phyloP scores from a whole-genome alignment of 2,329 filamentous ascomycete genomes.

The Shiraia sp. region DNA sequence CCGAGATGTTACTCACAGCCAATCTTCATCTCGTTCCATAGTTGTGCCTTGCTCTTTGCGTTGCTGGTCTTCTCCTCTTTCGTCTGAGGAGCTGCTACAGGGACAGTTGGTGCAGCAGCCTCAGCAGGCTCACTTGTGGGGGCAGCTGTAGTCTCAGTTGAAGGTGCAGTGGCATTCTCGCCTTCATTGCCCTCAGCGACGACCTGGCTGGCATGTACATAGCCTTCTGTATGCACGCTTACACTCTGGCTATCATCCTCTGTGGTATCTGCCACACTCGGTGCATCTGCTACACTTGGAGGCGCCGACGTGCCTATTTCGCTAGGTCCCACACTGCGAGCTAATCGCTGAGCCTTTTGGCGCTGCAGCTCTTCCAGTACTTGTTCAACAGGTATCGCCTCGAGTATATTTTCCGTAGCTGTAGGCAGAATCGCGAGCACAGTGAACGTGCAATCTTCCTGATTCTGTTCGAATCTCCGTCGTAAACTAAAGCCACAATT shows the following conservation, averaged over 20 bases:
- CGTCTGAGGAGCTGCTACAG: constrained; percentile 40
- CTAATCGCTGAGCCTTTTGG: constrained; percentile 77
- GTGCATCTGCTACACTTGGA: constrained; percentile 64
- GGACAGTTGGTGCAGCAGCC: too few species aligned
- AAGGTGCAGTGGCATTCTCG: constrained; percentile 19
- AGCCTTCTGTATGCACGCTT: constrained; percentile 80
- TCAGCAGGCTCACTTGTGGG: too few species aligned
- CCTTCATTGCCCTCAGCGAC: constrained; percentile 48
- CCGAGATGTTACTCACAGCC: constrained; percentile 66
- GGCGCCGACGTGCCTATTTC: constrained; percentile 63
- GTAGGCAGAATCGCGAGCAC: constrained; percentile 94
- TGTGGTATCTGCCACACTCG: constrained; percentile 63
- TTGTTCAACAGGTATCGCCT: constrained; percentile 85
- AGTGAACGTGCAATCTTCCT: constrained; percentile 97
- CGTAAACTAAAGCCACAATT: constrained; percentile 59
- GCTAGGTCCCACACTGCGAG: constrained; percentile 60
- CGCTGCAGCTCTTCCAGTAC: constrained; percentile 93
- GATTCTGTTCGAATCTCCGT: constrained; percentile 96
- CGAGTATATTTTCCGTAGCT: constrained; percentile 84
- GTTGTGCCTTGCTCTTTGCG: constrained; percentile 79
- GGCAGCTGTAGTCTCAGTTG: too few species aligned
- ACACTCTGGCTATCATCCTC: constrained; percentile 82
- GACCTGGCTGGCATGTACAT: constrained; percentile 79
- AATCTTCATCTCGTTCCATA: constrained; percentile 98
- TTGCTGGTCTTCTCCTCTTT: constrained; percentile 57